Percentiles rank a stretch among this genome's conserved stretches.
Conservation (phyloP, 192 early-diverging fungal genomes). For the Backusella mclennaniae region DNA sequence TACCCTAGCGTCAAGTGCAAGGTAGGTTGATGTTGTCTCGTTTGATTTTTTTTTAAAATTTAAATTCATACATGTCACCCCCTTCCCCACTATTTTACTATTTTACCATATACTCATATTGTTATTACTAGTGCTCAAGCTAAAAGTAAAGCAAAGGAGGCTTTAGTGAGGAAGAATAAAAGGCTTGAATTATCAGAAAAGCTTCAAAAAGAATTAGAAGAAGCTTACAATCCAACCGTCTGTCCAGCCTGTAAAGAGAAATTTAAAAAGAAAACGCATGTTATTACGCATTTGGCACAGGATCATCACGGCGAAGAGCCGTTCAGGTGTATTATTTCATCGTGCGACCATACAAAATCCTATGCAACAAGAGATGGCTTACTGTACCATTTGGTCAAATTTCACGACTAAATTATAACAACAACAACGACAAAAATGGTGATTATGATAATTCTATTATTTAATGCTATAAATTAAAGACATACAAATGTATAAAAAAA, state of each 20-base stretch:
- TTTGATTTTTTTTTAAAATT: no score
- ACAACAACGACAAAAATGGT: neutral
- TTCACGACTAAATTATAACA: slow-evolving; percentile 13
- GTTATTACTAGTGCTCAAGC: neutral
- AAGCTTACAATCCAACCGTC: slow-evolving; percentile 16
- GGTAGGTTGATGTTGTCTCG: neutral
- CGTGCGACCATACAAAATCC: slow-evolving; percentile 25
- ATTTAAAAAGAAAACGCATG: slow-evolving; percentile 33
- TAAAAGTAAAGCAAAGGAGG: neutral
- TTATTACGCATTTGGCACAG: slow-evolving; percentile 26
- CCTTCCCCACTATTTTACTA: neutral
- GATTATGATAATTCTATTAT: neutral
- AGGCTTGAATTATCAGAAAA: neutral
- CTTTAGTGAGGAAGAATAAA: neutral
- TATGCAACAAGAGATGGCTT: slow-evolving; percentile 37
- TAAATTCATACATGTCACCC: no score
- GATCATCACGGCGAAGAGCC: slow-evolving; percentile 28
- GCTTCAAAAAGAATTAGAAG: slow-evolving; percentile 12
- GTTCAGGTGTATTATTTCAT: slow-evolving; percentile 24
- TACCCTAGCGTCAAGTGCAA: neutral
- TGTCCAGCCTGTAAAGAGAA: slow-evolving; percentile 28
- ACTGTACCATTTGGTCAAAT: slow-evolving; percentile 31
- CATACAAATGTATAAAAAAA: slow-evolving; percentile 7
- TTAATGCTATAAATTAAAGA: neutral
- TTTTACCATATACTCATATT: neutral